A percentile compares a stretch with the other conserved stretches of the same genome.
Conservation (phyloP, 352 stramenopile genomes). For the Bremia lactucae region DNA sequence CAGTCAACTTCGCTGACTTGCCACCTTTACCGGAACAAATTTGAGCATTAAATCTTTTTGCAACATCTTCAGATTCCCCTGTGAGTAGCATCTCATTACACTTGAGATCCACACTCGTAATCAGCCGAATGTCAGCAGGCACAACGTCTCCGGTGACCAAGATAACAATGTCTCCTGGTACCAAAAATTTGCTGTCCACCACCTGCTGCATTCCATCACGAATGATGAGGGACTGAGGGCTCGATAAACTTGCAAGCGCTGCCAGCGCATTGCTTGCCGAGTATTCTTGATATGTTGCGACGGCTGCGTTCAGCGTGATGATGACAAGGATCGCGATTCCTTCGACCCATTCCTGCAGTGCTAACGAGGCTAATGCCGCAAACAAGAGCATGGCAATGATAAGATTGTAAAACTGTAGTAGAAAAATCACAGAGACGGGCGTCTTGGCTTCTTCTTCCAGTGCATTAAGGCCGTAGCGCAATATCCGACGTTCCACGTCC, state of each 20-base stretch:
- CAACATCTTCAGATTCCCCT: slow-evolving; percentile 83
- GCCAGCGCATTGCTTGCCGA: slow-evolving; percentile 51
- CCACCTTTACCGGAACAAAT: slow-evolving; percentile 5
- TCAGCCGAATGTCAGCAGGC: slow-evolving; percentile 83
- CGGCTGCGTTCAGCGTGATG: slow-evolving; percentile 42
- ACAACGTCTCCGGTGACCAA: slow-evolving; percentile 90
- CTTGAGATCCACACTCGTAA: slow-evolving; percentile 77
- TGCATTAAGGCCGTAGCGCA: slow-evolving; percentile 39
- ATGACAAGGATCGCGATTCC: slow-evolving; percentile 64
- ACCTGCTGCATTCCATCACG: slow-evolving; percentile 51
- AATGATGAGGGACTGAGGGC: slow-evolving; percentile 51
- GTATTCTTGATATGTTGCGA: slow-evolving; percentile 58
- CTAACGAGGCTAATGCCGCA: slow-evolving; percentile 40
- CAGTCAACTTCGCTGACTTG: slow-evolving; percentile 39
- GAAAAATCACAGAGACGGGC: slow-evolving; percentile 49
- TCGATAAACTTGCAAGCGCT: slow-evolving; percentile 49
- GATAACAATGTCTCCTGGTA: slow-evolving; percentile 80
- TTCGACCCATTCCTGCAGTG: slow-evolving; percentile 53
- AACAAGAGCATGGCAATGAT: slow-evolving; percentile 62
- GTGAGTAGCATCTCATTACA: slow-evolving; percentile 93
- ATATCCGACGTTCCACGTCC: slow-evolving; percentile 32
- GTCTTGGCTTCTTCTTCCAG: slow-evolving; percentile 55
- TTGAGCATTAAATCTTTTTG: slow-evolving; percentile 50
- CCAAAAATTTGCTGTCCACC: slow-evolving; percentile 54
- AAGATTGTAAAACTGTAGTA: slow-evolving; percentile 76